Percentiles rank a stretch among this genome's conserved stretches.
Conservation (phyloP, 495 filamentous ascomycete species). For the Recurvomyces mirabilis region DNA sequence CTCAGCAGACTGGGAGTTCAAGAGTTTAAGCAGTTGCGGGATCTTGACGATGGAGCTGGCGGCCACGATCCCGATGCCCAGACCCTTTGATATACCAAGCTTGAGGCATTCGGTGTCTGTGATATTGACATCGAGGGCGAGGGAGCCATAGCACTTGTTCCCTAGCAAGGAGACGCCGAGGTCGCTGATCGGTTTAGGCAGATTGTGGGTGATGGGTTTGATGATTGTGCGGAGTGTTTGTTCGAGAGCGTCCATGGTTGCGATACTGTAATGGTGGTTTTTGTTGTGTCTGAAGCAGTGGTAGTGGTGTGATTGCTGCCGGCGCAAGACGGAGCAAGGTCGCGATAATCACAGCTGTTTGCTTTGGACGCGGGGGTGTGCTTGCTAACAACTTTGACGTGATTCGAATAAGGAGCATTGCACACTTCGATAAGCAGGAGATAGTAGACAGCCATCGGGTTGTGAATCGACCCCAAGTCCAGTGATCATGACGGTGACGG, state of each 20-base stretch:
- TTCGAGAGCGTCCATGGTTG: conserved; percentile 28
- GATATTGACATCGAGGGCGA: conserved; percentile 70
- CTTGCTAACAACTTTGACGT: no score
- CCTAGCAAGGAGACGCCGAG: conserved; percentile 70
- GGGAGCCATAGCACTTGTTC: conserved; percentile 65
- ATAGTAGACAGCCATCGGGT: no score
- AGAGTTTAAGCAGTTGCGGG: conserved; percentile 62
- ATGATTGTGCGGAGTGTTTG: conserved; percentile 52
- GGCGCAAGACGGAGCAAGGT: no score
- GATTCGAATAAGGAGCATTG: no score
- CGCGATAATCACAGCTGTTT: no score
- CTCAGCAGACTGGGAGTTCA: conserved; percentile 21
- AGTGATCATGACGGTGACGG: no score
- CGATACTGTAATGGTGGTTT: no score
- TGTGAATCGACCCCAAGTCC: no score
- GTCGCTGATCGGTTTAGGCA: conserved; percentile 67
- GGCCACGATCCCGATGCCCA: conserved; percentile 84
- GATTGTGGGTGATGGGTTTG: conserved; percentile 65
- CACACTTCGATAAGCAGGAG: no score
- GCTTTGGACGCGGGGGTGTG: no score
- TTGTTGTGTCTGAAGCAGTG: no score
- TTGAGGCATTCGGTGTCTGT: conserved; percentile 63
- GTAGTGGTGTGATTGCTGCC: no score
- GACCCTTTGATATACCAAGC: conserved; percentile 77
- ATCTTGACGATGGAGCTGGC: conserved; percentile 87